Percentiles rank a stretch among this genome's conserved stretches.
Conservation (phyloP, 495 filamentous ascomycete genomes). For the Recurvomyces mirabilis region DNA sequence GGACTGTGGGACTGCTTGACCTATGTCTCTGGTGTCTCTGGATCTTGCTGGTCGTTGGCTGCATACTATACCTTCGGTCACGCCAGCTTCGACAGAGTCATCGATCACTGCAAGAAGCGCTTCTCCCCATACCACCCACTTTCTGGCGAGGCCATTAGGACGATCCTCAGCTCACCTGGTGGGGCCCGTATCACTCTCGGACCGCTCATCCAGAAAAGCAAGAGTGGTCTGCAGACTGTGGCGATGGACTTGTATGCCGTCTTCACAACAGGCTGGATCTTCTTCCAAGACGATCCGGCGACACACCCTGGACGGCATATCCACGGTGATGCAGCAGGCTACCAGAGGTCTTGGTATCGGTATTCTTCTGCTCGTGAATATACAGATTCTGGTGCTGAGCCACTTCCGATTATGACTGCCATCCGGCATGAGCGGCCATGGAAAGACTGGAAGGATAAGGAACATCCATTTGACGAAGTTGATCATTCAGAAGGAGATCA, state of each 20-base stretch:
- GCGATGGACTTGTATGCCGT: constrained; percentile 28
- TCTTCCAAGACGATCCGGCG: constrained; percentile 18
- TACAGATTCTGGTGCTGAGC: constrained; percentile 18
- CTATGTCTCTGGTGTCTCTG: constrained; percentile 26
- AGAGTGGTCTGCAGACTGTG: constrained; percentile 21
- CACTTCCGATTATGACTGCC: constrained; percentile 25
- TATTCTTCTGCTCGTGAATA: constrained; percentile 18
- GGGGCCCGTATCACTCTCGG: constrained; percentile 23
- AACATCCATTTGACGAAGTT: constrained; percentile 9
- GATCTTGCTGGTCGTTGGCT: constrained; percentile 26
- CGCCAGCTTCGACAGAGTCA: constrained; percentile 11
- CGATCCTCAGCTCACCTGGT: constrained; percentile 13
- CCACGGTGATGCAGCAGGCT: constrained; percentile 2
- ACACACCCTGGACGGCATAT: not conserved
- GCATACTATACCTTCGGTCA: constrained; percentile 13
- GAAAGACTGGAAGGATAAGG: constrained; percentile 12
- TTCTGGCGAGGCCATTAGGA: constrained; percentile 22
- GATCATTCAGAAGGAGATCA: constrained; percentile 21
- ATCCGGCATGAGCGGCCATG: constrained; percentile 24
- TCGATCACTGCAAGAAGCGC: constrained; percentile 9
- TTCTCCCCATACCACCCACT: constrained; percentile 17
- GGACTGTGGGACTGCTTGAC: constrained; percentile 27
- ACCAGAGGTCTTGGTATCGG: constrained; percentile 20
- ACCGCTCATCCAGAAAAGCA: constrained; percentile 23
- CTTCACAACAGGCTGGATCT: constrained; percentile 26